Evolutionary conservation across 371 early-diverging fungal species (phyloP), one percentile per base, ranked within the genome.

Genomic region (Zopfochytrium polystomum): DNA sequence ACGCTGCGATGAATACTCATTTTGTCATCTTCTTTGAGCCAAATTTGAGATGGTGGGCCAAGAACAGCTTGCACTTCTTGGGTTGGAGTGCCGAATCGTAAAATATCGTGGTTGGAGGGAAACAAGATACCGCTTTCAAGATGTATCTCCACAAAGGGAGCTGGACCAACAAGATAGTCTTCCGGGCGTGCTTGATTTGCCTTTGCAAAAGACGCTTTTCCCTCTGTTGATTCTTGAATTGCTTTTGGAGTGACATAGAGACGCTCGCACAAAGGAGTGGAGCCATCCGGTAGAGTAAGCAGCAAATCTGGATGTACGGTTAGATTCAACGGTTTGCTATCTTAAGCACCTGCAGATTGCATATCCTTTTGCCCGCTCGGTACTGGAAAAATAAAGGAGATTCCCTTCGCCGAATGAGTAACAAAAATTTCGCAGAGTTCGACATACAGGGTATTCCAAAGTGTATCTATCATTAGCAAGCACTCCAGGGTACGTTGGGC

Each of bases 401-500:
- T 22, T 11, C 56, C 56, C 20, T 15, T 43, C 20, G 2, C 15
- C 20, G 43, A 43, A 43, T 43, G 18, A 43, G n/a, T n/a, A n/a
- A n/a, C n/a, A n/a, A n/a, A 43, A 20, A 18, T 15, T 15, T 1
- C 43, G 20, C 18, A 43, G 43, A 15, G 20, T 15, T 43, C 20
- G 43, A 43, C 15, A 20, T 43, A 1, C 18, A 43, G 20, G 43
- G 20, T 43, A 20, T 18, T 18, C 43, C 18, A 43, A 43, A 43
- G 56, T 43, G 44, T 55, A 55, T 7, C 45, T 29, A 18, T 55
- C 44, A 3, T 9, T 18, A 27, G 9, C 20, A 23, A 25, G 6
- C 30, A 23, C 23, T 7, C 56, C 56, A 7, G 56, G 56, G 29
- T 55, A 55, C 15, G 56, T 55, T 23, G 56, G 56, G n/a, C 56